phyloP scores from a whole-genome alignment of 768 basidiomycete genomes.

The Pholiota microspora region DNA sequence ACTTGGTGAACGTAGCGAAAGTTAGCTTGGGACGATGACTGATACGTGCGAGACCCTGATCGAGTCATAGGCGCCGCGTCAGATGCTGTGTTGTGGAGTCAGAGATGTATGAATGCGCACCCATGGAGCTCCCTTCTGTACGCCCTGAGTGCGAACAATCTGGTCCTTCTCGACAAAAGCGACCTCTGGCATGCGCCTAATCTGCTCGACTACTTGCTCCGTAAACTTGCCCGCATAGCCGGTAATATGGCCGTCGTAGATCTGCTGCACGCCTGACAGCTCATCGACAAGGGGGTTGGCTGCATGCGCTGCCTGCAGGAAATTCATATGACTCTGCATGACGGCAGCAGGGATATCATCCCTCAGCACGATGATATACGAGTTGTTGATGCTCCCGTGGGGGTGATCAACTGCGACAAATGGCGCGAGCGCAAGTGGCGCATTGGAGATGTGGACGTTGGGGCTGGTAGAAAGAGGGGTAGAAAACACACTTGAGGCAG shows the following conservation, averaged over 20 bases:
- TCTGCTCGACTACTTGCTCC: constrained; percentile 61
- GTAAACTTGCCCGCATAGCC: constrained; percentile 86
- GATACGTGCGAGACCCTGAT: constrained; percentile 90
- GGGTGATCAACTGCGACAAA: constrained; percentile 57
- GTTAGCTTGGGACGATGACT: constrained; percentile 79
- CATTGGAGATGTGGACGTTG: constrained; percentile 30
- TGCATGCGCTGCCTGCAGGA: constrained; percentile 61
- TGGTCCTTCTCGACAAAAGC: constrained; percentile 93
- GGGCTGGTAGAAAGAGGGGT: constrained; percentile 53
- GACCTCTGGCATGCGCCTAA: constrained; percentile 86
- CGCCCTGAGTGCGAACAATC: constrained; percentile 74
- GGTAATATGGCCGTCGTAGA: constrained; percentile 71
- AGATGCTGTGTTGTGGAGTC: constrained; percentile 11
- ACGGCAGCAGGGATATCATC: constrained; percentile 54
- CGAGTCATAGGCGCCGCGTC: constrained; percentile 8
- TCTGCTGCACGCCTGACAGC: constrained; percentile 61
- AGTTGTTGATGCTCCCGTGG: constrained; percentile 78
- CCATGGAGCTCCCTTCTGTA: constrained; percentile 82
- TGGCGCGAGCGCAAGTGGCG: constrained; percentile 58
- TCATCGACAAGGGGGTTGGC: constrained; percentile 50
- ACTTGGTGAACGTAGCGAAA: constrained; percentile 83
- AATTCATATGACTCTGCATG: constrained; percentile 76
- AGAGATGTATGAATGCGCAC: constrained; percentile 44
- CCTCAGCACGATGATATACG: constrained; percentile 94
- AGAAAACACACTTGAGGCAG: constrained; percentile 33